Conservation (phyloP, 768 basidiomycete genomes). For the Phylloporus scabripes region DNA sequence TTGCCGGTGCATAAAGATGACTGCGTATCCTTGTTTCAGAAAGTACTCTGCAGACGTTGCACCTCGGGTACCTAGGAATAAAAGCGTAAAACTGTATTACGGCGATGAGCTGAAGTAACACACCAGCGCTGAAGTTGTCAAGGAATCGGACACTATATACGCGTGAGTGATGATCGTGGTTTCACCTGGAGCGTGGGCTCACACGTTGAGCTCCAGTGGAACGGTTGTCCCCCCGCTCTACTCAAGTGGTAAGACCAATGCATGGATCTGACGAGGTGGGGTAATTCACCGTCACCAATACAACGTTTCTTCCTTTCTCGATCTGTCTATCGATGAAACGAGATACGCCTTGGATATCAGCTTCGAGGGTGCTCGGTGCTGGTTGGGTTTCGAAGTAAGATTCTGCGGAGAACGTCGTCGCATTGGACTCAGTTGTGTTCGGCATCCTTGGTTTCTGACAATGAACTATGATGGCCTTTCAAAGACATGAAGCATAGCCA, state of each 20-base stretch:
- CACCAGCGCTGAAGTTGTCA: slow-evolving; percentile 97
- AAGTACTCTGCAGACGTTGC: slow-evolving; percentile 99
- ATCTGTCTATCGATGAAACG: slow-evolving; percentile 69
- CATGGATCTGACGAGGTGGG: slow-evolving; percentile 1
- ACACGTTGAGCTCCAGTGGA: slow-evolving; percentile 98
- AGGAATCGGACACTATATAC: slow-evolving; percentile 84
- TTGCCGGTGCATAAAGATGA: slow-evolving; percentile 98
- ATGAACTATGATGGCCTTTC: too few relatives aligned
- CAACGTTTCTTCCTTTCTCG: slow-evolving; percentile 65
- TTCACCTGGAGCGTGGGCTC: slow-evolving; percentile 36
- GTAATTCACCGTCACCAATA: slow-evolving; percentile 83
- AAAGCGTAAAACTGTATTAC: neutral
- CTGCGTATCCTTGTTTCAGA: slow-evolving; percentile 88
- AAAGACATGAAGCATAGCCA: slow-evolving; percentile 10
- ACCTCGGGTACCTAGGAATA: slow-evolving; percentile 75
- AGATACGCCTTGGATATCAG: slow-evolving; percentile 57
- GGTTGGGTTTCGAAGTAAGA: slow-evolving; percentile 86
- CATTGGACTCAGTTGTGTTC: slow-evolving; percentile 9
- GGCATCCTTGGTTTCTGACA: slow-evolving; percentile 9
- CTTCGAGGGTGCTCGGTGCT: slow-evolving; percentile 66
- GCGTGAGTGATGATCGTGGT: slow-evolving; percentile 15
- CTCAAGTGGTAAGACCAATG: slow-evolving; percentile 11
- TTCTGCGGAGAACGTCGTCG: slow-evolving; percentile 68
- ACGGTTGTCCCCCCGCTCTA: slow-evolving; percentile 99
- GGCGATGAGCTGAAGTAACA: slow-evolving; percentile 17